phyloP scores from a whole-genome alignment of 352 stramenopile genomes.

The Elongisporangium undulatum region DNA sequence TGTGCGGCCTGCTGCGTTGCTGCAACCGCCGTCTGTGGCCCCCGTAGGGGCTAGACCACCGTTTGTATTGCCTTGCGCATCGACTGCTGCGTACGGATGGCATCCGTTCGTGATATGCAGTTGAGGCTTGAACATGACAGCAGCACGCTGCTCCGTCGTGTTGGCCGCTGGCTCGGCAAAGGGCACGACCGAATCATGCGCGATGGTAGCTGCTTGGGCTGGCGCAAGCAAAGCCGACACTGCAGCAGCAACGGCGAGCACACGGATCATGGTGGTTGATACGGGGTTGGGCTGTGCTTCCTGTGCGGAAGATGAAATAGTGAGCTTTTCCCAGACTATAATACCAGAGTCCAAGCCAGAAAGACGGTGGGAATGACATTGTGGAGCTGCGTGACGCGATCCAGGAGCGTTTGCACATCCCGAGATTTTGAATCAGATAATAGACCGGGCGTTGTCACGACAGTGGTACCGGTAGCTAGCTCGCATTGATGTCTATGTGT shows the following conservation, averaged over 20 bases:
- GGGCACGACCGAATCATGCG: constrained; percentile 19
- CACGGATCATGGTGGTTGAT: no score
- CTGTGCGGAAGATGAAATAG: no score
- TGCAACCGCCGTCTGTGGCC: constrained; percentile 17
- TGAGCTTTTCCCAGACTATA: no score
- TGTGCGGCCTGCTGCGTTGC: constrained; percentile 14
- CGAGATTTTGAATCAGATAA: no score
- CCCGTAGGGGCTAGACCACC: constrained; percentile 23
- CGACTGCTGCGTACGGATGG: constrained; percentile 26
- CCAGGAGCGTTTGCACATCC: no score
- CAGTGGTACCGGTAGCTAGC: no score
- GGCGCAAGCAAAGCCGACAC: constrained; percentile 1
- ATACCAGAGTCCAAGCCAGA: no score
- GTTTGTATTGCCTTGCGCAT: constrained; percentile 17
- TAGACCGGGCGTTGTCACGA: no score
- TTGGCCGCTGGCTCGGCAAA: constrained; percentile 15
- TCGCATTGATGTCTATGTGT: no score
- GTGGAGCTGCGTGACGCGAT: no score
- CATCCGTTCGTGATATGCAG: constrained; percentile 31
- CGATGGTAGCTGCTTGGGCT: constrained; percentile 6
- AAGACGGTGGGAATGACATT: no score
- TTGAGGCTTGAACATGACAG: constrained; percentile 29
- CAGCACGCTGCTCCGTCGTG: constrained; percentile 9
- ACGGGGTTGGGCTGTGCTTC: no score
- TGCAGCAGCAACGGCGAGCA: constrained; percentile 8